Evolutionary conservation across 345 rosid species (phyloP), one percentile per base, ranked within the genome.

Genomic region (Populus euphratica): DNA sequence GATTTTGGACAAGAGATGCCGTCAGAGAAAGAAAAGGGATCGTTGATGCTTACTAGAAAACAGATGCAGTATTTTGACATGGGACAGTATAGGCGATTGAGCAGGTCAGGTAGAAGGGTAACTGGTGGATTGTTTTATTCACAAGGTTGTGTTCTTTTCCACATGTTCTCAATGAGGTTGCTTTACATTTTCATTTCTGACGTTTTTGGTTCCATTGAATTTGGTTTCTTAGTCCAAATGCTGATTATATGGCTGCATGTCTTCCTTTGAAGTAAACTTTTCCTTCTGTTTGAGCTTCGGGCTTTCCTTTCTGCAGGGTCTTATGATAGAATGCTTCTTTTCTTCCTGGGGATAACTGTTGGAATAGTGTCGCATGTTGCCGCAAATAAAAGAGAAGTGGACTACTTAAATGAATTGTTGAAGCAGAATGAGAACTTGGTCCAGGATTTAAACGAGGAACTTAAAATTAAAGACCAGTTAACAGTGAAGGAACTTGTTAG

Each of bases 401-500:
- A 84, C 63, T 70, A n/a, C 2, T 79, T 86, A 66, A 66, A 76
- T 33, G 78, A 77, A 41, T n/a, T 18, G 69, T 54, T 86, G 78
- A 73, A 68, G 64, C 77, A 83, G 75, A 79, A 66, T 29, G 44
- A 75, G 80, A 78, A 68, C 68, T 63, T 83, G 72, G 81, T 82
- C 50, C 74, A 43, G 68, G 88, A 80, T 68, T 71, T 82, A 31
- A 74, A 83, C 0, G 88, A 86, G 14, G 86, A 86, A 70, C 83
- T 86, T 18, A 80, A 86, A 69, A 83, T 75, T 82, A 83, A 77
- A 38, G 82, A 83, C 47, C 43, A 6, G 64, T 63, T 79, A 35
- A 79, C 62, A 17, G 69, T 80, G 47, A 69, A 74, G 79, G 82
- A 83, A 72, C 75, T 76, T 6, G 8, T 64, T 27, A 2, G 49